Evolutionary conservation across 2,329 filamentous ascomycete species (phyloP), one percentile per base, ranked within the genome.

Genomic region (Colletotrichum sidae): DNA sequence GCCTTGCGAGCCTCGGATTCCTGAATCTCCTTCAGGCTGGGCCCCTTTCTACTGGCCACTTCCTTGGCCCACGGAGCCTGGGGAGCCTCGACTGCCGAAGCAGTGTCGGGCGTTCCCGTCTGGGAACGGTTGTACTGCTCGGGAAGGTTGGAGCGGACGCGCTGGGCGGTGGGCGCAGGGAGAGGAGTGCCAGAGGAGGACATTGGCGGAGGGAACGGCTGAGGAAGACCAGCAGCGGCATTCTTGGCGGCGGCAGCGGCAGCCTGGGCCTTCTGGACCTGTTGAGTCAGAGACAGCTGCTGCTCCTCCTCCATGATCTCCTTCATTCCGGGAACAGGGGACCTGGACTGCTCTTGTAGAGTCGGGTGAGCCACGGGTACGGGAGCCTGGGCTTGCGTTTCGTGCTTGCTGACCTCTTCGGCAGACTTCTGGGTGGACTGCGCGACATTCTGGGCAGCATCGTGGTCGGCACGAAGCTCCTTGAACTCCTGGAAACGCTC

Each of bases 21-120:
- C 77, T 99, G 96, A 33, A 99, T 99, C 75, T 99, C 94, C 80
- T 94, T 97, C 68, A 99, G 82, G 66, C 94, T 97, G 2, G 95
- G 96, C 0, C 94, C 94, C 77, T 92, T 96, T 45, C 92, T 88
- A 33, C 86, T 80, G 53, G 92, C 90, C 3, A 87, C 86, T 69
- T 98, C 94, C 76, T 96, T 96, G 6, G 96, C 96, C 96, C 96
- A 99, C 0, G 96, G 96, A 0, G 96, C 96, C 70, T 97, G 81
- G 4, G 94, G 88, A 2, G 86, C 84, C 68, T 85, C 74, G 7
- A 79, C 74, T 1, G 78, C 74, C 5, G 76, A 79, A 5, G 76
- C 75, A 12, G 81, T 80, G 47, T 90, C 88, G 2, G 92, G 94
- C 0, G 93, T 96, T 69, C 92, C 91, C 2, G 91, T 92, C 68